Evolutionary conservation across 768 basidiomycete species (phyloP).

Genomic region (Amanita inopinata): DNA sequence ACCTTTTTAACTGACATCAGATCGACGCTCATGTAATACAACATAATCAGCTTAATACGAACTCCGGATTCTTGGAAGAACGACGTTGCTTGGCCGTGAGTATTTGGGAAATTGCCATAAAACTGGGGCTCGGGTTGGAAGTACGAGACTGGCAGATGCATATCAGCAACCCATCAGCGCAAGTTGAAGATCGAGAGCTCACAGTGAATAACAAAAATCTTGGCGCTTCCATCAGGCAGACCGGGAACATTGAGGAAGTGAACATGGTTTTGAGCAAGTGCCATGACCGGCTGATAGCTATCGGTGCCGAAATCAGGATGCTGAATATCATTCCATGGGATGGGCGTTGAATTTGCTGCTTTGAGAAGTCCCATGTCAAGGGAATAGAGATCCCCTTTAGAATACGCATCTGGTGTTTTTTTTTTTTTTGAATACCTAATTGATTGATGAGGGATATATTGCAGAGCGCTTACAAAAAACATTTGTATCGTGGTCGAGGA

Average conservation of each 20-base stretch:
- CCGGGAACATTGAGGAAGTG: conserved; percentile 59
- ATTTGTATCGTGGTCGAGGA: conserved; percentile 93
- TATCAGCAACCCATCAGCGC: not conserved
- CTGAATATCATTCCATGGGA: conserved; percentile 59
- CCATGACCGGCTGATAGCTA: conserved; percentile 53
- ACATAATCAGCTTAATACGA: conserved; percentile 16
- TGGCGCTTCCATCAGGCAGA: conserved; percentile 43
- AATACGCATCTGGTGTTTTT: conserved; percentile 70
- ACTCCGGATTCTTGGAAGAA: conserved; percentile 53
- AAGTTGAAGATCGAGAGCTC: conserved; percentile 17
- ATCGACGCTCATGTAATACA: not conserved
- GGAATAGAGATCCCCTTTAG: conserved; percentile 51
- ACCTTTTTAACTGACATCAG: conserved; percentile 26
- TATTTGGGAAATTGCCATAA: conserved; percentile 60
- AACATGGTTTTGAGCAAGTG: conserved; percentile 66
- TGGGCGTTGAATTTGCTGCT: conserved; percentile 42
- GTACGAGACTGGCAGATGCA: conserved; percentile 38
- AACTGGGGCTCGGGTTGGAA: conserved; percentile 57
- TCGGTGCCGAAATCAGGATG: conserved; percentile 38
- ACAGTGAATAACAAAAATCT: conserved; percentile 75
- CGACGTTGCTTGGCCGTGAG: conserved; percentile 58
- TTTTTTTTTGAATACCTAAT: too few relatives aligned
- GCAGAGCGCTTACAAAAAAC: conserved; percentile 54
- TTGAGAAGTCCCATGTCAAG: conserved; percentile 64
- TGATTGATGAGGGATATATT: conserved; percentile 2